These are phyloP conservation scores for Avicennia marina DNA, from an alignment of 257 asterid genomes.

Conservation along the genomic window DNA sequence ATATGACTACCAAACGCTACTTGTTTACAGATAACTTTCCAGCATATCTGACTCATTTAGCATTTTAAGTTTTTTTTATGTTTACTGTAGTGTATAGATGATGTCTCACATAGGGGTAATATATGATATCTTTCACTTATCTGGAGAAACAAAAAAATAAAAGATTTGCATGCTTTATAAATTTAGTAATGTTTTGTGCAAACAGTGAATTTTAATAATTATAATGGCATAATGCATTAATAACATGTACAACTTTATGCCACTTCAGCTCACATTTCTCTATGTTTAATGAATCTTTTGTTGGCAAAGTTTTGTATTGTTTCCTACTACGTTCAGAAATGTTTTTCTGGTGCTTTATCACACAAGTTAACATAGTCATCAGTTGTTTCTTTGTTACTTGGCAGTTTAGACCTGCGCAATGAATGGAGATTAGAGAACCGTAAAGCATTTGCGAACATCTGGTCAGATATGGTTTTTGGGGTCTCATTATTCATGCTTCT, in stretches of 20 bases:
- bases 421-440: slow-evolving; percentile 93
- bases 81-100: slow-evolving; percentile 1
- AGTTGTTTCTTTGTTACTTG: slow-evolving; percentile 11
- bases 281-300: not conserved
- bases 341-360: not conserved
- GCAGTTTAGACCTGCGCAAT: slow-evolving; percentile 83
- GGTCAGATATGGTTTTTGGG: slow-evolving; percentile 91
- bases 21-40: not conserved
- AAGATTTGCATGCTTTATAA: not conserved
- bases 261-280: slow-evolving; percentile 5
- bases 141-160: not conserved
- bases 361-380: not conserved
- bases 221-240: not conserved
- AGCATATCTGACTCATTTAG: not conserved
- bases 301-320: not conserved
- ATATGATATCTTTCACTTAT: not conserved
- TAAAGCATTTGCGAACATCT: slow-evolving; percentile 87
- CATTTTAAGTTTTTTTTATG: not conserved
- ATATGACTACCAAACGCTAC: not conserved
- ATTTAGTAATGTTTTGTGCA: not conserved
- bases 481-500: slow-evolving; percentile 73
- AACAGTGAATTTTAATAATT: not conserved
- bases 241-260: too few species aligned
- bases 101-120: not conserved
- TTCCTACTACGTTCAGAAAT: not conserved